A percentile compares a stretch with the other conserved stretches of the same genome.
phyloP scores from a whole-genome alignment of 31 red algal genomes.

The Odonthalia washingtoniensis region DNA sequence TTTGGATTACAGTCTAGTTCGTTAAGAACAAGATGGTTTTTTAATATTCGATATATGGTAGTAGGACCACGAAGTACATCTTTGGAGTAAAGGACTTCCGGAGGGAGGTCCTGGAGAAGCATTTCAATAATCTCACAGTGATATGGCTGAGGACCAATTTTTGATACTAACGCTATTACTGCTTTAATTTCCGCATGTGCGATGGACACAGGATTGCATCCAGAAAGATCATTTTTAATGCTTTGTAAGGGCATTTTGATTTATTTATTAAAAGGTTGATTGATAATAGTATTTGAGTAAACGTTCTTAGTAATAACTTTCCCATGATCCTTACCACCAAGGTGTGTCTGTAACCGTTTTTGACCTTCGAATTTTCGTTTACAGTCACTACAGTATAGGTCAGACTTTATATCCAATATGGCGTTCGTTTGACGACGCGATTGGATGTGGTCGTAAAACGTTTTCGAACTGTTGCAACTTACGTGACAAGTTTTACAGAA shows the following conservation, averaged over 20 bases:
- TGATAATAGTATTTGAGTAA: not conserved
- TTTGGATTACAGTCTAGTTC: not conserved
- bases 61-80: not conserved
- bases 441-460: too few species aligned
- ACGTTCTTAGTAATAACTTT: not conserved
- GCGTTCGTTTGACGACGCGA: not conserved
- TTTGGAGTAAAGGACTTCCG: not conserved
- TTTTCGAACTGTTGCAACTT: not conserved
- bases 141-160: not conserved
- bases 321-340: not conserved
- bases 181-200: not conserved
- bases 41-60: not conserved
- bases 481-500: not conserved
- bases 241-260: not conserved
- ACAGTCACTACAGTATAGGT: not conserved
- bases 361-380: not conserved
- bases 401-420: not conserved
- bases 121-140: not conserved
- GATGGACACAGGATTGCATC: not conserved
- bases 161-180: not conserved
- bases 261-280: not conserved
- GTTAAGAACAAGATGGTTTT: not conserved
- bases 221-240: not conserved
- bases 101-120: not conserved
- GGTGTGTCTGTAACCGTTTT: not conserved